These are phyloP conservation scores for Fusarium fracticaudum DNA, from an alignment of 2,329 filamentous ascomycete species.

Conservation along the genomic window DNA sequence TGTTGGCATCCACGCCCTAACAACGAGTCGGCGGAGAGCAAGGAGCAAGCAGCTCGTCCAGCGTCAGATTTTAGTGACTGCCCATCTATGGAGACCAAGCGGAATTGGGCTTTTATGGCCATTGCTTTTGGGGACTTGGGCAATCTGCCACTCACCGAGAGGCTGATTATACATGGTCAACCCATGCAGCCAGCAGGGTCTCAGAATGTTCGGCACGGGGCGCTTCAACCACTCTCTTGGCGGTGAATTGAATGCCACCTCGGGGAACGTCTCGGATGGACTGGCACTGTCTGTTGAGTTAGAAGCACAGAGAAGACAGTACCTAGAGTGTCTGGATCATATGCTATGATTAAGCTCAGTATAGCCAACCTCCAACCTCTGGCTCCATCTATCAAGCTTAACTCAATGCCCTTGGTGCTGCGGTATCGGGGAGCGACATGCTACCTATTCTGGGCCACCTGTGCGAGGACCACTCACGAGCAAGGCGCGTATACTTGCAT, in stretches of 20 bases:
- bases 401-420: not conserved
- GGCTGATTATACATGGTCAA: not conserved
- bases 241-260: conserved; percentile 21
- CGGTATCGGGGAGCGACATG: not conserved
- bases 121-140: not conserved
- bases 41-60: not conserved
- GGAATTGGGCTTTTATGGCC: not conserved
- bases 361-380: not conserved
- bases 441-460: conserved; percentile 13
- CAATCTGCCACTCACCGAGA: conserved; percentile 1
- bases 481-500: not conserved
- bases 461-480: conserved; percentile 18
- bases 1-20: not conserved
- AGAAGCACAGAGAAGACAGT: not conserved
- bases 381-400: conserved; percentile 4
- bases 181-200: not conserved
- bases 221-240: conserved; percentile 2
- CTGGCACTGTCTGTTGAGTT: not conserved
- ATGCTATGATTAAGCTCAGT: not conserved
- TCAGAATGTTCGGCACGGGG: conserved; percentile 8
- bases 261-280: not conserved
- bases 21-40: not conserved
- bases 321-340: not conserved
- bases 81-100: not conserved
- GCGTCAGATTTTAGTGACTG: conserved; percentile 29